Evolutionary conservation across 139 green algal genomes (phyloP).

Genomic region (Trebouxia sp.): DNA sequence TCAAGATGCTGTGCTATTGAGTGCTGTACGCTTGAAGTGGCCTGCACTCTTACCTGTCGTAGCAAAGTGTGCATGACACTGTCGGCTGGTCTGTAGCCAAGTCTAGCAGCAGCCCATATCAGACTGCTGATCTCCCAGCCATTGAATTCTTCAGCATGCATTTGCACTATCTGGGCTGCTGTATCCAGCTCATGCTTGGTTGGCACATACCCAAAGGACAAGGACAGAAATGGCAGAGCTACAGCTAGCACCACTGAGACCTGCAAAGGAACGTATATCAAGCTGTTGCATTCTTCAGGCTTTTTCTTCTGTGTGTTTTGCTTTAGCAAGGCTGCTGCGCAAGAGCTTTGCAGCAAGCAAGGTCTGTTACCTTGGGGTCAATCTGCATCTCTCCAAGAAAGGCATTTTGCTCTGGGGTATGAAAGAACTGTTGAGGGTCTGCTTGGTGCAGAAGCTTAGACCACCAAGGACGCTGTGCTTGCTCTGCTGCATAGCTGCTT

Average conservation of each 20-base stretch:
- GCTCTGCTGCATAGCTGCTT: slow-evolving; percentile 1
- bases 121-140: slow-evolving; percentile 41
- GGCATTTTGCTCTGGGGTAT: neutral
- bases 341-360: too few species aligned
- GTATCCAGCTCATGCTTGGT: slow-evolving; percentile 7
- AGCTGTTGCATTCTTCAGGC: too few species aligned
- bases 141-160: neutral
- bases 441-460: neutral
- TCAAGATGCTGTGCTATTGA: too few species aligned
- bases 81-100: slow-evolving; percentile 31
- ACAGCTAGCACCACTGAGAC: slow-evolving; percentile 42
- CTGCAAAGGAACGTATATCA: neutral
- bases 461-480: neutral
- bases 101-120: slow-evolving; percentile 38
- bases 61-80: neutral
- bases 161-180: slow-evolving; percentile 27
- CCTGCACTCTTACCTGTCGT: slow-evolving; percentile 1
- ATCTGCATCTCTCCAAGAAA: slow-evolving; percentile 4
- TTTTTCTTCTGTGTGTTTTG: too few species aligned
- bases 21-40: too few species aligned
- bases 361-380: neutral
- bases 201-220: slow-evolving; percentile 39
- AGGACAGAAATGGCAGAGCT: slow-evolving; percentile 38
- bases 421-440: neutral
- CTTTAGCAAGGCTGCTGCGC: too few species aligned